Evolutionary conservation across 352 stramenopile genomes (phyloP), one percentile per base, ranked within the genome.

Genomic region (Phytopythium helicoides): DNA sequence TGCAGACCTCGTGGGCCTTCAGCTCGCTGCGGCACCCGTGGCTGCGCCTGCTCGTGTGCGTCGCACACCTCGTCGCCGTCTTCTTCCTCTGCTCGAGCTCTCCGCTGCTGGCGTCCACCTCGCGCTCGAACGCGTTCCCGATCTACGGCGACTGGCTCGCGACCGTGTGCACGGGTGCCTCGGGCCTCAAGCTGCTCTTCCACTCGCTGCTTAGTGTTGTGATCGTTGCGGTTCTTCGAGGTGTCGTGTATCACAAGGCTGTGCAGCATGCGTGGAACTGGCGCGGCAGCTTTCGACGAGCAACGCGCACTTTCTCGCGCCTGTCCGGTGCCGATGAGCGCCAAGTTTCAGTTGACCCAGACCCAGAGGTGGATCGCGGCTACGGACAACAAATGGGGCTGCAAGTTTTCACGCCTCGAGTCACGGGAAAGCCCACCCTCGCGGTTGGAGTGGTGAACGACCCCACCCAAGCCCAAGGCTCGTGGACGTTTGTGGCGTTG

Each of bases 211-310:
- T 81, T 4, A 52, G 28, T 14, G 19, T 48, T 0, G 16, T 54
- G 3, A 2, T 78, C 37, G 6, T 80, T 6, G 16, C 62, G 15
- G 48, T 81, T 11, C 46, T 87, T n/a, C 68, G 76, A 0, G 35
- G 76, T 16, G 62, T 81, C 16, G 62, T 62, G 25, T 85, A 81
- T 23, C 64, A 54, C 8, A 48, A 54, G 39, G 63, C 71, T 3
- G 42, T 76, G 28, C 61, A 84, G 47, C 59, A 37, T 26, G 51
- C 57, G 18, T 87, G 73, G 71, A 86, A 85, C 52, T 85, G 76
- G 73, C 42, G 50, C 15, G 48, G 40, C 3, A 64, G 71, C 23
- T 70, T 60, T 35, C 60, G 26, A 23, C 48, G 59, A 44, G 75
- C 75, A 10, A 58, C 42, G 6, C 65, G 51, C 25, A 52, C 47